A percentile compares a stretch with the other conserved stretches of the same genome.
These are phyloP conservation scores for Xylariomycetidae sp. DNA, from an alignment of 2,329 filamentous ascomycete genomes.

Conservation along the genomic window DNA sequence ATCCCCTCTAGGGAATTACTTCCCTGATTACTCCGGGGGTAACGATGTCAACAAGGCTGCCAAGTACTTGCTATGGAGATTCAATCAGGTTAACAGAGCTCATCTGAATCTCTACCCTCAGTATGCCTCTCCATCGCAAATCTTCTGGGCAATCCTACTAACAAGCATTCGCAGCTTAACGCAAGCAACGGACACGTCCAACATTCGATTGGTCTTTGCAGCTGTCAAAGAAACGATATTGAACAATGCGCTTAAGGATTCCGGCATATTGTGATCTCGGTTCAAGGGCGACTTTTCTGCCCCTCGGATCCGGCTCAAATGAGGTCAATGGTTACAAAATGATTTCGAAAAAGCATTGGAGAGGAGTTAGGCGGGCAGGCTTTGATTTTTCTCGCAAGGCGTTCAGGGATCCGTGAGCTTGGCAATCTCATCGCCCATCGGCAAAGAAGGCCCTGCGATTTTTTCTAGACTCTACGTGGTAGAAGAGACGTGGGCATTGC, in stretches of 20 bases:
- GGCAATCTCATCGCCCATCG: no score
- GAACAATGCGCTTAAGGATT: conserved; percentile 97
- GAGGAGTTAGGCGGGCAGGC: conserved; percentile 20
- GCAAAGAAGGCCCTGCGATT: no score
- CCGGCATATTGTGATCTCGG: conserved; percentile 74
- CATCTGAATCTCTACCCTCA: conserved; percentile 97
- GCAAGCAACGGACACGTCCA: conserved; percentile 97
- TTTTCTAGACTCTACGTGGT: no score
- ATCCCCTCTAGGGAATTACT: conserved; percentile 89
- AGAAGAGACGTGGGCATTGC: no score
- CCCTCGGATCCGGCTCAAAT: neutral
- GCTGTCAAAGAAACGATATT: conserved; percentile 98
- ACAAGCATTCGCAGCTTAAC: conserved; percentile 61
- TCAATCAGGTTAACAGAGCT: conserved; percentile 96
- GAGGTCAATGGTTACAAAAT: neutral
- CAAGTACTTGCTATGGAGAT: conserved; percentile 96
- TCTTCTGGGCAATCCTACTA: conserved; percentile 9
- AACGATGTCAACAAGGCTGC: conserved; percentile 97
- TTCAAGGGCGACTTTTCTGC: neutral
- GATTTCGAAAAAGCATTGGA: conserved; percentile 20
- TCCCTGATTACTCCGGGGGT: conserved; percentile 94
- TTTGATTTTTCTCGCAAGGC: conserved; percentile 22
- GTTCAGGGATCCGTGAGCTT: conserved; percentile 22
- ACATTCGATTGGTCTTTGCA: conserved; percentile 95
- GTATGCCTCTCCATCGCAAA: conserved; percentile 50